Percentiles rank a stretch among this genome's conserved stretches.
Conservation (phyloP, 108 stramenopile species). For the Cyclotella sp. region DNA sequence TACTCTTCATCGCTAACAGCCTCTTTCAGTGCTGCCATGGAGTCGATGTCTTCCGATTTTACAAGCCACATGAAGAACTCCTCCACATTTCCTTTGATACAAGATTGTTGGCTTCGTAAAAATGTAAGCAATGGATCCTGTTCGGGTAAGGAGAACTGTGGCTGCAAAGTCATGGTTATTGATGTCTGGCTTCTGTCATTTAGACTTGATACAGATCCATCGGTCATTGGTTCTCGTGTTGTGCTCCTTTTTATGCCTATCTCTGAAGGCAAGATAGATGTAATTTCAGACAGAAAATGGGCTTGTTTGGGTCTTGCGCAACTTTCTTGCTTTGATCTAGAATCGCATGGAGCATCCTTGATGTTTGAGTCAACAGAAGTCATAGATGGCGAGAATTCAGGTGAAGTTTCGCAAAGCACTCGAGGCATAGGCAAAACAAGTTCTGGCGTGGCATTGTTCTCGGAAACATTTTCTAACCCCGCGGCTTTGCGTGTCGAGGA, state of each 20-base stretch:
- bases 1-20: conserved; percentile 57
- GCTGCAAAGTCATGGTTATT: conserved; percentile 5
- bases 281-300: conserved; percentile 17
- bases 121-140: conserved; percentile 46
- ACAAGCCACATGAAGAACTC: conserved; percentile 55
- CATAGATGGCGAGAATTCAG: neutral
- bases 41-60: conserved; percentile 51
- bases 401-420: neutral
- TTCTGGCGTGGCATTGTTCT: neutral
- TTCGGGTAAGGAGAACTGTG: conserved; percentile 13
- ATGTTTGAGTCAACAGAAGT: neutral
- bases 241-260: conserved; percentile 26
- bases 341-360: neutral
- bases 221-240: conserved; percentile 28
- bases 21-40: conserved; percentile 46
- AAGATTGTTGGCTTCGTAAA: conserved; percentile 33
- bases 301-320: too few species aligned
- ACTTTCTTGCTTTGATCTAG: neutral
- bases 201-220: conserved; percentile 35
- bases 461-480: conserved; percentile 36
- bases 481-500: conserved; percentile 27
- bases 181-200: conserved; percentile 35
- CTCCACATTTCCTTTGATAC: conserved; percentile 48
- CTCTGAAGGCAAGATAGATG: conserved; percentile 37
- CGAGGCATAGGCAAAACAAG: neutral